Evolutionary conservation across 2,329 filamentous ascomycete genomes (phyloP).

Genomic region (Exophiala sp.): DNA sequence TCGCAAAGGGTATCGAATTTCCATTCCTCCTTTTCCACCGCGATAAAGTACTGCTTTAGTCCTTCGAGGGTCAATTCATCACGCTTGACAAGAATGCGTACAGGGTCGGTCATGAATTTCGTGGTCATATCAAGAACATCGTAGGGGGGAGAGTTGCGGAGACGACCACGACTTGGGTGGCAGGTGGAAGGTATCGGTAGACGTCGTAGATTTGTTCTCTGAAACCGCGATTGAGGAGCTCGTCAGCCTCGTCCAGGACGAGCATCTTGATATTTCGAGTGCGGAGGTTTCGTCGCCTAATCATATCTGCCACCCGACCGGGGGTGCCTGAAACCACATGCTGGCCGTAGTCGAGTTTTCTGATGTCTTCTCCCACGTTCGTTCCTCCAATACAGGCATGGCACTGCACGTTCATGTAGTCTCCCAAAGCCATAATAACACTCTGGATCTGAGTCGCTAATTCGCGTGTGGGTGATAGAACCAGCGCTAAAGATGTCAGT

Average conservation of each 20-base stretch:
- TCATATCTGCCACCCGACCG: conserved; percentile 88
- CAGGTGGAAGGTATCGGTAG: conserved; percentile 91
- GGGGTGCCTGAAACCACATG: conserved; percentile 97
- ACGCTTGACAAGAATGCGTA: conserved; percentile 95
- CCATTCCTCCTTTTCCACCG: conserved; percentile 99
- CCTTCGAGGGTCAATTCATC: conserved; percentile 97
- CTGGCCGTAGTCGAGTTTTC: conserved; percentile 94
- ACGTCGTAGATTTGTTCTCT: conserved; percentile 99
- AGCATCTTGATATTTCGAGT: conserved; percentile 74
- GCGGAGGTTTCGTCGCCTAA: conserved; percentile 64
- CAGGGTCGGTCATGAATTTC: conserved; percentile 98
- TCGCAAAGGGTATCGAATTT: conserved; percentile 99
- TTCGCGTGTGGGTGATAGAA: conserved; percentile 93
- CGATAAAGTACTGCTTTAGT: conserved; percentile 98
- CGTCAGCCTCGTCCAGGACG: conserved; percentile 69
- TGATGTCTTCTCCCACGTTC: conserved; percentile 95
- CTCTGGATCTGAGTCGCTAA: conserved; percentile 97
- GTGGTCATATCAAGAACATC: conserved; percentile 99
- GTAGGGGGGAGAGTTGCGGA: conserved; percentile 91
- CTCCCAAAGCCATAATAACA: conserved; percentile 97
- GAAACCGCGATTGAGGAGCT: conserved; percentile 86
- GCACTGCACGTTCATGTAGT: conserved; percentile 99
- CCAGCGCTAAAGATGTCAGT: conserved; percentile 59
- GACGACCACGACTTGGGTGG: conserved; percentile 97
- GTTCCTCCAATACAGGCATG: conserved; percentile 98